A percentile compares a stretch with the other conserved stretches of the same genome.
phyloP scores from a whole-genome alignment of 176 grass and related monocot genomes.

The Raddia distichophylla region DNA sequence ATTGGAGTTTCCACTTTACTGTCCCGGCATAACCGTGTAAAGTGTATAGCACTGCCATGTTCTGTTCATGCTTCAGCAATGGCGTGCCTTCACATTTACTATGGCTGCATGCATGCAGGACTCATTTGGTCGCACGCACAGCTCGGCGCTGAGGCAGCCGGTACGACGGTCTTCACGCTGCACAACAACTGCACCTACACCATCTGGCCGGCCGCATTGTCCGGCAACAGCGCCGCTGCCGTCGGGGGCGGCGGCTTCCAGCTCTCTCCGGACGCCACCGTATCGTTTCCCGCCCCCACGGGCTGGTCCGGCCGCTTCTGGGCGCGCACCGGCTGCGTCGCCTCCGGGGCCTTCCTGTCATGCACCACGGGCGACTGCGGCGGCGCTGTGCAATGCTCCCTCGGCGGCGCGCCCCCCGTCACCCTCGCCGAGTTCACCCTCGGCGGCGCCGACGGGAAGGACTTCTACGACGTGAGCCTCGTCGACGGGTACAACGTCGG shows the following conservation, averaged over 20 bases:
- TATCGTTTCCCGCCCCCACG: slow-evolving; percentile 57
- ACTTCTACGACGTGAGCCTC: slow-evolving; percentile 97
- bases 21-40: background rate
- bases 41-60: background rate
- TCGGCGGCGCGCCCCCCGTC: slow-evolving; percentile 58
- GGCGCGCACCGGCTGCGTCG: slow-evolving; percentile 66
- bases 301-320: slow-evolving; percentile 78
- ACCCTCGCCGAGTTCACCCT: slow-evolving; percentile 89
- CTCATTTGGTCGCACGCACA: background rate
- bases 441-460: slow-evolving; percentile 61
- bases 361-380: slow-evolving; percentile 79
- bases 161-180: slow-evolving; percentile 67
- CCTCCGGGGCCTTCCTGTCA: slow-evolving; percentile 10
- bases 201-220: slow-evolving; percentile 76
- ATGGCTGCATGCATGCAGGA: slow-evolving; percentile 4
- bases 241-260: slow-evolving; percentile 74
- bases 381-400: slow-evolving; percentile 57
- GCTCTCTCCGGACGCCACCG: slow-evolving; percentile 49
- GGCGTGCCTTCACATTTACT: background rate
- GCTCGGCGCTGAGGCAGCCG: background rate
- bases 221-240: slow-evolving; percentile 57
- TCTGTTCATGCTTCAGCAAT: background rate
- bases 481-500: slow-evolving; percentile 97
- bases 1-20: background rate
- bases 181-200: slow-evolving; percentile 73